These are phyloP conservation scores for Taphrina pruni DNA, from an alignment of 1,139 yeast genomes.

Conservation along the genomic window DNA sequence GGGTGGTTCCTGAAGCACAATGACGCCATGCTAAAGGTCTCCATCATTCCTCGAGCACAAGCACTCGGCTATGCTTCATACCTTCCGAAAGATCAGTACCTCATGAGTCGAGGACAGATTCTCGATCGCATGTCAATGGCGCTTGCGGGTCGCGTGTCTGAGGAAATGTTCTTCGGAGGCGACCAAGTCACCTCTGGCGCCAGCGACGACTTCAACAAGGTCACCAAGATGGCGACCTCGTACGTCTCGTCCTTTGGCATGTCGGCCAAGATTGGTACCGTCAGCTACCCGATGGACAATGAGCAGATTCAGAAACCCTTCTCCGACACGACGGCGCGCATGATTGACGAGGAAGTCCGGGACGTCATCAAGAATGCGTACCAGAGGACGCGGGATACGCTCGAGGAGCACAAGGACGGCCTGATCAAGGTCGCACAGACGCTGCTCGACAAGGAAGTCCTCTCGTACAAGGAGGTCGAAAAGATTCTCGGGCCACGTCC, in stretches of 20 bases:
- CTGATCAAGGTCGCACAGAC: slow-evolving; percentile 88
- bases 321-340: slow-evolving; percentile 80
- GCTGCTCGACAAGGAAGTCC: slow-evolving; percentile 78
- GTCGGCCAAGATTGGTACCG: slow-evolving; percentile 83
- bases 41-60: slow-evolving; percentile 94
- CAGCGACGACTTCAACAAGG: slow-evolving; percentile 92
- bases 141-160: slow-evolving; percentile 94
- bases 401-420: slow-evolving; percentile 71
- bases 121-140: slow-evolving; percentile 95
- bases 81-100: slow-evolving; percentile 89
- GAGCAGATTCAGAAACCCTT: slow-evolving; percentile 76
- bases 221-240: slow-evolving; percentile 89
- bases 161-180: slow-evolving; percentile 74
- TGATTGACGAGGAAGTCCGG: slow-evolving; percentile 83
- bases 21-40: slow-evolving; percentile 90
- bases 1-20: slow-evolving; percentile 93
- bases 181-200: slow-evolving; percentile 93
- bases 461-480: slow-evolving; percentile 90
- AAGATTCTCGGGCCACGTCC: slow-evolving; percentile 86
- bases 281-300: slow-evolving; percentile 72
- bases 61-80: slow-evolving; percentile 98
- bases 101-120: slow-evolving; percentile 78
- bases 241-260: slow-evolving; percentile 94
- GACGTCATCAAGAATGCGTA: slow-evolving; percentile 82
- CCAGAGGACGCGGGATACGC: slow-evolving; percentile 66